A percentile compares a stretch with the other conserved stretches of the same genome.
phyloP scores from a whole-genome alignment of 495 filamentous ascomycete species.

The Penicilliopsis zonata region DNA sequence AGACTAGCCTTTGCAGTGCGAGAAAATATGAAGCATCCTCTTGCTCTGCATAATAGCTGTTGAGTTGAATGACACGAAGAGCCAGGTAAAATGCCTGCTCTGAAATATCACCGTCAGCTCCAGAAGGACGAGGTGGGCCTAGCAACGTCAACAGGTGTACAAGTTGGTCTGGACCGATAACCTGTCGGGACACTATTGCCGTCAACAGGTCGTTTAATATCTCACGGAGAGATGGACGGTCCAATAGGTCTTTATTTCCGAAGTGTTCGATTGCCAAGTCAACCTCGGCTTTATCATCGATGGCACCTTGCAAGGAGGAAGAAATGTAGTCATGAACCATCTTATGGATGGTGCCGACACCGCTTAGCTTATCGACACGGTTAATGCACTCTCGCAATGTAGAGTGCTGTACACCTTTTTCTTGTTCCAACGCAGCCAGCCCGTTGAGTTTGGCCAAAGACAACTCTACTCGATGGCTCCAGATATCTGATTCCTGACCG shows the following conservation, averaged over 20 bases:
- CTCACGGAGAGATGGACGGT: slow-evolving; percentile 49
- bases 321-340: slow-evolving; percentile 48
- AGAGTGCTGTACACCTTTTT: slow-evolving; percentile 11
- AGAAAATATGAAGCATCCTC: slow-evolving; percentile 37
- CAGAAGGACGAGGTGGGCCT: background rate
- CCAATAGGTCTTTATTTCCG: slow-evolving; percentile 39
- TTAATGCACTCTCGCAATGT: slow-evolving; percentile 21
- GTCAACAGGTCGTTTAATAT: slow-evolving; percentile 53
- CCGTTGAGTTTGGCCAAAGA: slow-evolving; percentile 61
- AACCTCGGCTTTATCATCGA: slow-evolving; percentile 66
- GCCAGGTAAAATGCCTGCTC: slow-evolving; percentile 58
- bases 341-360: slow-evolving; percentile 62
- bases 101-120: slow-evolving; percentile 15
- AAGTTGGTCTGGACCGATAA: slow-evolving; percentile 52
- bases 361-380: slow-evolving; percentile 46
- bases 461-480: slow-evolving; percentile 69
- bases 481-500: slow-evolving; percentile 50
- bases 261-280: slow-evolving; percentile 63
- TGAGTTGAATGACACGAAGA: slow-evolving; percentile 49
- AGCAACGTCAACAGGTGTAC: slow-evolving; percentile 40
- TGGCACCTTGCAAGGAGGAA: slow-evolving; percentile 46
- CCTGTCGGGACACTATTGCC: slow-evolving; percentile 53
- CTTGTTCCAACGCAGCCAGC: slow-evolving; percentile 36
- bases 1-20: slow-evolving; percentile 57
- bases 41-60: slow-evolving; percentile 33